A percentile compares a stretch with the other conserved stretches of the same genome.
phyloP scores from a whole-genome alignment of 306 rosid genomes.

The Hippophae tibetana region DNA sequence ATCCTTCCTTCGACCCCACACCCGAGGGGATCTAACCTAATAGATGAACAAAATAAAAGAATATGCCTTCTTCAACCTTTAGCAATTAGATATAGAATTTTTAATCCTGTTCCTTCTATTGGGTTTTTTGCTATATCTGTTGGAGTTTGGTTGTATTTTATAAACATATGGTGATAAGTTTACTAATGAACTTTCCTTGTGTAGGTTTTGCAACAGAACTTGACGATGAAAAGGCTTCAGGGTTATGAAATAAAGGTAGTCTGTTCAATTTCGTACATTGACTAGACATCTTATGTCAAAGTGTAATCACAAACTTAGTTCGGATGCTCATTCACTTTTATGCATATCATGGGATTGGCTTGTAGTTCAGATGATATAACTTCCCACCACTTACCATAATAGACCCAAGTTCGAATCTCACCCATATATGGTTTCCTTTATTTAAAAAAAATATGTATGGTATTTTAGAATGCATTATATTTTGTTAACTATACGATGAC shows the following conservation, averaged over 20 bases:
- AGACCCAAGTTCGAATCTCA: too few relatives aligned
- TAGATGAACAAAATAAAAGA: too few relatives aligned
- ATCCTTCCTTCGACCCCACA: too few relatives aligned
- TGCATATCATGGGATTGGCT: background rate
- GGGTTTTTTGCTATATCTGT: background rate
- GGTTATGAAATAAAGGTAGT: slow-evolving; percentile 90
- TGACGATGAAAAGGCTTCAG: slow-evolving; percentile 74
- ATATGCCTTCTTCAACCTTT: background rate
- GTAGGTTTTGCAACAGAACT: slow-evolving; percentile 72
- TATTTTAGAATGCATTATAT: too few relatives aligned
- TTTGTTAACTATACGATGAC: background rate
- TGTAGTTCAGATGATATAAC: background rate
- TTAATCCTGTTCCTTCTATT: background rate
- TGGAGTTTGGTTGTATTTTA: slow-evolving; percentile 1
- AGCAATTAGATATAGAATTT: background rate
- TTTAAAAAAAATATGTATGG: too few relatives aligned
- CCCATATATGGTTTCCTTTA: too few relatives aligned
- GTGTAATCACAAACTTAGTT: background rate
- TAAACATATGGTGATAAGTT: slow-evolving; percentile 4
- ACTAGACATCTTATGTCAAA: background rate
- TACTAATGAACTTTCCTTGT: slow-evolving; percentile 17
- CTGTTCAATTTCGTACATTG: background rate
- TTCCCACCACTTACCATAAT: too few relatives aligned
- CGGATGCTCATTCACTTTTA: background rate
- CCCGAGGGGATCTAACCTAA: too few relatives aligned